A percentile compares a stretch with the other conserved stretches of the same genome.
These are phyloP conservation scores for Talaromyces sp. DNA, from an alignment of 2,329 filamentous ascomycete genomes.

Conservation along the genomic window DNA sequence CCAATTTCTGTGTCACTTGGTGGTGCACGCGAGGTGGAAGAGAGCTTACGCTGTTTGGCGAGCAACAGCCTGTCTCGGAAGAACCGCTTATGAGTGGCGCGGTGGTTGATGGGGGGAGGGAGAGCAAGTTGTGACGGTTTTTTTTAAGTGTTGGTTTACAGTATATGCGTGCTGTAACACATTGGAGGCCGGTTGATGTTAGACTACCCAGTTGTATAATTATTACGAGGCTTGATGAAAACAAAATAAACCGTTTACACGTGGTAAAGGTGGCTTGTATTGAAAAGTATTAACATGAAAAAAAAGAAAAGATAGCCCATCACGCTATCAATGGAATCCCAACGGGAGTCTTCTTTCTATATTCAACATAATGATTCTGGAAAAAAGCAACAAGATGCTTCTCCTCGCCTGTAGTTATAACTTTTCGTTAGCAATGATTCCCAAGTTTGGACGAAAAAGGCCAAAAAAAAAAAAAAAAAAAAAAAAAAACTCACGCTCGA, in stretches of 20 bases:
- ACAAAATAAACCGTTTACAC: neutral
- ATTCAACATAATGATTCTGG: conserved; percentile 71
- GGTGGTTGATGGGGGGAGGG: conserved; percentile 31
- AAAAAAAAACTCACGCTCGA: conserved; percentile 54
- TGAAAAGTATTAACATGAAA: neutral
- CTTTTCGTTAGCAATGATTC: neutral
- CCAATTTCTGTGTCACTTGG: conserved; percentile 75
- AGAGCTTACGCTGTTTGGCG: conserved; percentile 50
- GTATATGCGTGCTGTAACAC: neutral
- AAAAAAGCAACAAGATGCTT: conserved; percentile 74
- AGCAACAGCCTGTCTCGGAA: conserved; percentile 41
- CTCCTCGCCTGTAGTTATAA: conserved; percentile 63
- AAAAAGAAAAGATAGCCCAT: conserved; percentile 1
- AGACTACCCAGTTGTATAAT: neutral
- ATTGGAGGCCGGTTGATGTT: neutral
- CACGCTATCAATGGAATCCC: conserved; percentile 71
- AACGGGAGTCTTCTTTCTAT: conserved; percentile 65
- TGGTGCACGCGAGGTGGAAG: conserved; percentile 66
- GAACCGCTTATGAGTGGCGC: conserved; percentile 53
- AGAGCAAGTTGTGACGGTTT: conserved; percentile 45
- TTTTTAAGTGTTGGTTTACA: neutral
- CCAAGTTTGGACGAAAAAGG: neutral
- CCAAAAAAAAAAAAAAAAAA: no score
- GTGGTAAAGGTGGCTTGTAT: neutral
- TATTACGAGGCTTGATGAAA: neutral